Evolutionary conservation across 257 asterid genomes (phyloP).

Genomic region (Anisodus tanguticus): DNA sequence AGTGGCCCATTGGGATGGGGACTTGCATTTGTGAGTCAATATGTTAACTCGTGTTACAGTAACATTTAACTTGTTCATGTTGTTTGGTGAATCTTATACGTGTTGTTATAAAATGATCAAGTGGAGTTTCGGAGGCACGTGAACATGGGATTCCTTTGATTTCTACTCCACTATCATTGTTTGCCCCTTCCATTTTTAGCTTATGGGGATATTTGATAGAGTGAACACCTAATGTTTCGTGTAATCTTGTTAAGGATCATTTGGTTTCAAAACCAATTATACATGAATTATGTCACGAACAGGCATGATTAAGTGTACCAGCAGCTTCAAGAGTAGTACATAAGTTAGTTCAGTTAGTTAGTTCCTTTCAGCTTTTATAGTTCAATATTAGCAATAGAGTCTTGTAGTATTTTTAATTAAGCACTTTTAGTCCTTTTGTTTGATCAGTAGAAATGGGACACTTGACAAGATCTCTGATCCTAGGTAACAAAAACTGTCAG

Average conservation of each 20-base stretch:
- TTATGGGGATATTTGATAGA: background rate
- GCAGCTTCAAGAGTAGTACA: background rate
- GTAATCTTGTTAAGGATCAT: background rate
- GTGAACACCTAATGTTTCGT: background rate
- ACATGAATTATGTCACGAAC: background rate
- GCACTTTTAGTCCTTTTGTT: background rate
- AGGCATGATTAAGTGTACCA: no score
- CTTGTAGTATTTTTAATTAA: no score
- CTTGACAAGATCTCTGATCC: no score
- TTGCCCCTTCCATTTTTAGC: background rate
- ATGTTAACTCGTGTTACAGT: background rate
- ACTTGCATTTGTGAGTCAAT: background rate
- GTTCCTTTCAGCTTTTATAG: no score
- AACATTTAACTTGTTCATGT: background rate
- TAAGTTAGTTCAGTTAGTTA: background rate
- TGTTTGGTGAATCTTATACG: conserved; percentile 17
- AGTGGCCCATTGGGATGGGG: background rate
- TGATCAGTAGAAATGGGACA: no score
- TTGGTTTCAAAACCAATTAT: background rate
- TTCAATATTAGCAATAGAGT: background rate
- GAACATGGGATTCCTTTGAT: conserved; percentile 25
- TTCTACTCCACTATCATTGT: background rate
- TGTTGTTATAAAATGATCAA: conserved; percentile 10
- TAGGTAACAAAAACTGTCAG: no score
- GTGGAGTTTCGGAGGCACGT: background rate